These are phyloP conservation scores for Mycena galericulata DNA, from an alignment of 768 basidiomycete genomes.

Conservation along the genomic window DNA sequence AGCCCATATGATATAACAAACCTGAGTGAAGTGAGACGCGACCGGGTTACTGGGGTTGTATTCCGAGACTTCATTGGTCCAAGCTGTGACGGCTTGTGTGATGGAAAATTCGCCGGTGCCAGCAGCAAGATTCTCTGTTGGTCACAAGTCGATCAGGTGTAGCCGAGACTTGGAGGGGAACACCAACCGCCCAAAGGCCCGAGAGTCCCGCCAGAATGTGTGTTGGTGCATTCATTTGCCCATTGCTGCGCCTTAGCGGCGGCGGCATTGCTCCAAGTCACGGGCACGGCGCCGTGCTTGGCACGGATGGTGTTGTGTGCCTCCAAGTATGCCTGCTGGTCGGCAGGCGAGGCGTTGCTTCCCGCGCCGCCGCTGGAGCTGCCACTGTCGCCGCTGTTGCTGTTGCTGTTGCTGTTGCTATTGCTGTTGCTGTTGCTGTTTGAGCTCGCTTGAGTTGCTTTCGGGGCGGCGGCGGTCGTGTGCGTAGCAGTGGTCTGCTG, in stretches of 20 bases:
- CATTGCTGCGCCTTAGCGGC: conserved; percentile 76
- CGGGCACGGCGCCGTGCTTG: conserved; percentile 69
- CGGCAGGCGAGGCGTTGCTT: conserved; percentile 51
- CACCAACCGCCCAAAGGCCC: conserved; percentile 72
- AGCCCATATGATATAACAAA: conserved; percentile 36
- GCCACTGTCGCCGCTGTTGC: conserved; percentile 14
- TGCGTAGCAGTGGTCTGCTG: conserved; percentile 6
- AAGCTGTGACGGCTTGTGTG: conserved; percentile 61
- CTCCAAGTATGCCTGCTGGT: conserved; percentile 65
- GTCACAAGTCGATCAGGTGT: not conserved
- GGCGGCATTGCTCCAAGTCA: conserved; percentile 74
- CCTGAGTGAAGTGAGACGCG: conserved; percentile 79
- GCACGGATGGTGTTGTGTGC: conserved; percentile 74
- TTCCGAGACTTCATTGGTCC: conserved; percentile 73
- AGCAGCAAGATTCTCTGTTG: conserved; percentile 78
- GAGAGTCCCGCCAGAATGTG: conserved; percentile 76
- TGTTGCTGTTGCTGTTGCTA: conserved; percentile 29
- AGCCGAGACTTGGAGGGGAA: conserved; percentile 27
- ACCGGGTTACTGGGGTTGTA: conserved; percentile 69
- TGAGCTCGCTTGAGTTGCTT: not conserved
- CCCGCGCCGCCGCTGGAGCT: conserved; percentile 45
- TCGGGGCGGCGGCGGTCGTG: conserved; percentile 11
- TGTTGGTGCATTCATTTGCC: conserved; percentile 75
- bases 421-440: conserved; percentile 21
- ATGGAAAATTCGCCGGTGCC: conserved; percentile 73